Evolutionary conservation across 768 basidiomycete species (phyloP).

Genomic region (Neoboletus brunneissimus): DNA sequence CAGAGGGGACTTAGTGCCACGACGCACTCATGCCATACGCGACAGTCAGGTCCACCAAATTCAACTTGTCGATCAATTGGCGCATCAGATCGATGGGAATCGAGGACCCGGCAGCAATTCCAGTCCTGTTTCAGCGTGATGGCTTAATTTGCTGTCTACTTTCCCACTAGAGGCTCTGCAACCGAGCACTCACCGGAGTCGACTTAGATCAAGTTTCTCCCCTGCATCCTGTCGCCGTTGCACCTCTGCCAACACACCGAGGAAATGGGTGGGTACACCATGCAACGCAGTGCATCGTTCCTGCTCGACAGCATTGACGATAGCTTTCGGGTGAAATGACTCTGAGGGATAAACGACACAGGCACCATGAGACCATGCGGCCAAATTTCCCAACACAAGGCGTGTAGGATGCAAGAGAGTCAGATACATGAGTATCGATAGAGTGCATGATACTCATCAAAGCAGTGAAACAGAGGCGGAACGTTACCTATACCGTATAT

Average conservation of each 20-base stretch:
- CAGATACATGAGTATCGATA: slow-evolving; percentile 8
- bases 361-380: slow-evolving; percentile 71
- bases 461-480: slow-evolving; percentile 84
- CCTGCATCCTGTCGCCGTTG: slow-evolving; percentile 49
- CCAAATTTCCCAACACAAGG: slow-evolving; percentile 78
- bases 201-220: slow-evolving; percentile 45
- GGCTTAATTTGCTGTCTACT: not conserved
- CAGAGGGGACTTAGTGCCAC: not conserved
- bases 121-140: slow-evolving; percentile 49
- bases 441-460: slow-evolving; percentile 62
- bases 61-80: slow-evolving; percentile 61
- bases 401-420: slow-evolving; percentile 40
- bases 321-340: slow-evolving; percentile 57
- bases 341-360: slow-evolving; percentile 75
- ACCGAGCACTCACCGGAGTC: slow-evolving; percentile 46
- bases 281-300: slow-evolving; percentile 79
- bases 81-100: slow-evolving; percentile 81
- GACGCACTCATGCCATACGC: slow-evolving; percentile 86
- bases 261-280: slow-evolving; percentile 84
- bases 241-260: slow-evolving; percentile 69
- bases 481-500: slow-evolving; percentile 57
- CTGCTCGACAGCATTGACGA: slow-evolving; percentile 65
- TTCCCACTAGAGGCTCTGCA: too few relatives aligned
- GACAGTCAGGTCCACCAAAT: slow-evolving; percentile 67
- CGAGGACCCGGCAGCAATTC: slow-evolving; percentile 78